phyloP scores from a whole-genome alignment of 768 basidiomycete species.

The Serendipita sp. region DNA sequence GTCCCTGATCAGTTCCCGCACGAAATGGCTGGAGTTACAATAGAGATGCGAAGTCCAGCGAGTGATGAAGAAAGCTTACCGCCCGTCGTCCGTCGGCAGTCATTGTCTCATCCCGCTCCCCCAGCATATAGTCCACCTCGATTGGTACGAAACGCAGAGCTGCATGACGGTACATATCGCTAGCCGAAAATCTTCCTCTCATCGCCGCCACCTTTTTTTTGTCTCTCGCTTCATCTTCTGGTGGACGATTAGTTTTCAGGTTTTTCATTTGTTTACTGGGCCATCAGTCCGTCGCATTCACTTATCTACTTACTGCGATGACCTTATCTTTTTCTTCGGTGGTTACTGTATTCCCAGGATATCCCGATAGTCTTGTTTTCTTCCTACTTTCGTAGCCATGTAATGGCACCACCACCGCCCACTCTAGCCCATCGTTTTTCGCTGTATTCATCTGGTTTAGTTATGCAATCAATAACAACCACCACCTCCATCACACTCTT shows the following conservation, averaged over 20 bases:
- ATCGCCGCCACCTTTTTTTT: background rate
- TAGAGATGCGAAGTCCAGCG: background rate
- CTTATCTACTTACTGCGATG: slow-evolving; percentile 9
- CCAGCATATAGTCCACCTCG: background rate
- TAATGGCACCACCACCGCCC: too few relatives aligned
- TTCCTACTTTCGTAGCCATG: too few relatives aligned
- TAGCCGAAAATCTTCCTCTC: background rate
- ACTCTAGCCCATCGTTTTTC: too few relatives aligned
- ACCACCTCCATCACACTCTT: too few relatives aligned
- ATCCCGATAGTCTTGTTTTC: too few relatives aligned
- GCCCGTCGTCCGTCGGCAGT: background rate
- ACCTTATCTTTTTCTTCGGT: background rate
- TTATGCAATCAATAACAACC: too few relatives aligned
- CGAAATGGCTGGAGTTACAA: background rate
- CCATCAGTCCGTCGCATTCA: background rate
- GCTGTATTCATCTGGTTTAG: too few relatives aligned
- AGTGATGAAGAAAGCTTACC: slow-evolving; percentile 1
- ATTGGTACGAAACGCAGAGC: background rate
- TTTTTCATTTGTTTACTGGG: background rate
- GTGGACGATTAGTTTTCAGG: background rate
- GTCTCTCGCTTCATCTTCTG: background rate
- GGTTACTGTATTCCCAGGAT: too few relatives aligned
- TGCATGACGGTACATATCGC: background rate
- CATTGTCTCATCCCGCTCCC: background rate
- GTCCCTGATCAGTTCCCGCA: background rate